Evolutionary conservation across 2,329 filamentous ascomycete species (phyloP).

Genomic region (Aspergillus sp.): DNA sequence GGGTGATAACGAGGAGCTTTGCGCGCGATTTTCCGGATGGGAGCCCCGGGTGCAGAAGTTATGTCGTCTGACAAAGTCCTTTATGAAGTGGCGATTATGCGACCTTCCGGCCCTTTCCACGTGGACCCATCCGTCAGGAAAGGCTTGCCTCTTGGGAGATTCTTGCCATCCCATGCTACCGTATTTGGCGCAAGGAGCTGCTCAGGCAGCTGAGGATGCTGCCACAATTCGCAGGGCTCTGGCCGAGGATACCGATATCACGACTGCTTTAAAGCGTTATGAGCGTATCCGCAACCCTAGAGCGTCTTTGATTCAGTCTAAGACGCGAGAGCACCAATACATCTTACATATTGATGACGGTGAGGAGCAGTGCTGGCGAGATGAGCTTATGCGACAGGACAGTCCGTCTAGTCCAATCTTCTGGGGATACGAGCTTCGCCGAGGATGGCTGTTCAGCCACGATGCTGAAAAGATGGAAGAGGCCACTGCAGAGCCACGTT

Average conservation of each 20-base stretch:
- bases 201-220: background rate
- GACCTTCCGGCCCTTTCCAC: background rate
- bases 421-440: background rate
- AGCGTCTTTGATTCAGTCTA: background rate
- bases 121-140: background rate
- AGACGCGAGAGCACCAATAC: background rate
- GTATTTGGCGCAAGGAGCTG: background rate
- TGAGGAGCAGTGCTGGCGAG: background rate
- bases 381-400: background rate
- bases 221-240: background rate
- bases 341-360: background rate
- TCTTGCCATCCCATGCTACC: background rate
- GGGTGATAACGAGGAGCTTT: background rate
- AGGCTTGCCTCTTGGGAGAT: background rate
- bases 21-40: background rate
- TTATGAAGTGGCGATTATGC: background rate
- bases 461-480: background rate
- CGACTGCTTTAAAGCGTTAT: background rate
- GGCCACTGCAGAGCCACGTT: background rate
- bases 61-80: background rate
- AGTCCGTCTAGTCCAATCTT: background rate
- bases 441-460: background rate
- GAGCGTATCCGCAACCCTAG: background rate
- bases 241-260: background rate
- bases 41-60: background rate